Base-by-base conservation (phyloP, 176 grass and related monocot species). In the Carex littledalei region DNA sequence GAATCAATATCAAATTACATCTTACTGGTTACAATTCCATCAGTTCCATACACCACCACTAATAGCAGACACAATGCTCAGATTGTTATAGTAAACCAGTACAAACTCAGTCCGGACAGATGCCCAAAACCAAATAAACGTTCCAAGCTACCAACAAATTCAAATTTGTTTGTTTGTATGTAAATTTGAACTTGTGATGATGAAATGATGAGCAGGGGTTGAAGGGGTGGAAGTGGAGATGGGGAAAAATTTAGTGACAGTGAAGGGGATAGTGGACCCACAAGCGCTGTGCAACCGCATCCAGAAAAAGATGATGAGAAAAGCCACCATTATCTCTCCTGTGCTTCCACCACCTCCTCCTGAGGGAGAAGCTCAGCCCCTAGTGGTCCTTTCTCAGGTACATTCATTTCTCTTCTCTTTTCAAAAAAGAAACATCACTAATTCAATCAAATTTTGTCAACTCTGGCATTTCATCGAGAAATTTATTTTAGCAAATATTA, bases 231-330 rank as follows among this genome's bases (percentile, higher is more conserved):
- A 85, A 82, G 78, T 88, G 76, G 90, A 97, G 81, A 89, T 94
- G 92, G 78, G n/a, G 26, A 84, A 79, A 62, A 97, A 94, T 87
- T 77, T 87, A 55, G 84, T 97, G 81, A 92, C 83, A 16, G 85
- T 97, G 55, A 92, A 90, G 35, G 94, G 94, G 56, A 88, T 91
- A 76, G 88, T 94, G 58, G 94, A 97, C 58, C 94, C 90, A n/a
- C 85, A 92, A 31, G 92, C 60, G 15, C 62, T 97, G 68, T 94
- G 90, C 76, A 85, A 73, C 1, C 84, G 90, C 63, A 85, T 97
- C 64, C 80, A 87, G 21, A 89, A 88, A 70, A 94, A 90, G 84
- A 97, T 92, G 8, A 59, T 89, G 85, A 93, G 90, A 66, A 86
- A 84, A 13, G 90, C 71, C 61, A 87, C 45, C 12, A 52, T 97